phyloP scores from a whole-genome alignment of 2,329 filamentous ascomycete genomes.

The Neocucurbitaria cava region DNA sequence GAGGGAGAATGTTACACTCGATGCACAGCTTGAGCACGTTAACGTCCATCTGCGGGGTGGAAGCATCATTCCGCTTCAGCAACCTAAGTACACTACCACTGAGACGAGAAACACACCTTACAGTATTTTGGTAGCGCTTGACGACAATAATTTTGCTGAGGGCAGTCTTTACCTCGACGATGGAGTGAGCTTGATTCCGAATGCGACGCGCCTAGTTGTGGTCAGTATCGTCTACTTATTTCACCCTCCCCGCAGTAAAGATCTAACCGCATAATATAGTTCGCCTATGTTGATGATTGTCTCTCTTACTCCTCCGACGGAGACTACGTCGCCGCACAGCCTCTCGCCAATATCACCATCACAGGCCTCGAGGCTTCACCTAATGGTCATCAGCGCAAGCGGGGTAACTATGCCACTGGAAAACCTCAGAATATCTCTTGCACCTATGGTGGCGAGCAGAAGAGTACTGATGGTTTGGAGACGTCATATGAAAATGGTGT shows the following conservation, averaged over 20 bases:
- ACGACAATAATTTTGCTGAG: constrained; percentile 58
- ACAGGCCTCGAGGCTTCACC: constrained; percentile 49
- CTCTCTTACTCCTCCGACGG: constrained; percentile 46
- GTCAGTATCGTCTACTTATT: constrained; percentile 46
- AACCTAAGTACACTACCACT: constrained; percentile 42
- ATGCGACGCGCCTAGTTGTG: constrained; percentile 62
- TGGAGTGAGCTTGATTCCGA: constrained; percentile 67
- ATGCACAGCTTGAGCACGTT: constrained; percentile 70
- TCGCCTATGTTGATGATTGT: constrained; percentile 11
- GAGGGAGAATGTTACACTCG: constrained; percentile 64
- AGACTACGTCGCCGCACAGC: constrained; percentile 60
- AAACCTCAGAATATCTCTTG: constrained; percentile 31
- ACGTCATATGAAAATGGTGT: constrained; percentile 41
- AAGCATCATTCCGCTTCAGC: constrained; percentile 35
- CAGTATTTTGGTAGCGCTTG: constrained; percentile 66
- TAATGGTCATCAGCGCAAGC: constrained; percentile 4
- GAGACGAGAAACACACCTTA: constrained; percentile 44
- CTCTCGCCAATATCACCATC: constrained; percentile 66
- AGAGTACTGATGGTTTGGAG: not conserved
- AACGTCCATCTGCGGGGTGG: constrained; percentile 76
- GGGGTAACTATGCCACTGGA: not conserved
- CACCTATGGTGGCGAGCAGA: constrained; percentile 6
- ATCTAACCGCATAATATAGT: constrained; percentile 53
- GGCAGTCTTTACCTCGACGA: constrained; percentile 75
- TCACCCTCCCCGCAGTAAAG: no score